A percentile compares a stretch with the other conserved stretches of the same genome.
These are phyloP conservation scores for Oemleria cerasiformis DNA, from an alignment of 306 rosid species.

Conservation along the genomic window DNA sequence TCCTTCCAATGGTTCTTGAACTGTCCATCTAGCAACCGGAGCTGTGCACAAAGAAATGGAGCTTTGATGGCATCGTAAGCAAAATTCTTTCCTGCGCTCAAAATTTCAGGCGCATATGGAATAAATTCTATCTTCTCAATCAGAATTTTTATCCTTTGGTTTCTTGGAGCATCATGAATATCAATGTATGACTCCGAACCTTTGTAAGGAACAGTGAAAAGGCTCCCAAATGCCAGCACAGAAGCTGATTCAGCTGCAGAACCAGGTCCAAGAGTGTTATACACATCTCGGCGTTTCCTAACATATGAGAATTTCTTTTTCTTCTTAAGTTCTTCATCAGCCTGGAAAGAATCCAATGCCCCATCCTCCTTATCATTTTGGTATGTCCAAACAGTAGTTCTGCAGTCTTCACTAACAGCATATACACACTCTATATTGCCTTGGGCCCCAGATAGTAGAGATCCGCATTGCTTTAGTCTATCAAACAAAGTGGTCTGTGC, in stretches of 20 bases:
- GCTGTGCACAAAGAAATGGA: constrained; percentile 83
- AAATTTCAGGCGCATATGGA: constrained; percentile 70
- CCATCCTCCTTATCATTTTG: constrained; percentile 56
- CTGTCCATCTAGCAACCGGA: constrained; percentile 84
- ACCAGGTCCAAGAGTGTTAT: constrained; percentile 65
- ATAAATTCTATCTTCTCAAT: constrained; percentile 52
- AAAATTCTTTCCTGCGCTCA: constrained; percentile 53
- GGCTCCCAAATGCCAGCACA: constrained; percentile 86
- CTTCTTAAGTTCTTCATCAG: constrained; percentile 65
- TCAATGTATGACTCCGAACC: constrained; percentile 63
- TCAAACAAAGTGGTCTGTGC: constrained; percentile 31
- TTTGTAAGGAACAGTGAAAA: constrained; percentile 75
- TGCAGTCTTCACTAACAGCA: constrained; percentile 70
- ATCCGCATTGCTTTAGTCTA: constrained; percentile 62
- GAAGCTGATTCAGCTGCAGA: constrained; percentile 64
- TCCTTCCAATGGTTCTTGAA: constrained; percentile 84
- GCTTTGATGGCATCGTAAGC: constrained; percentile 45
- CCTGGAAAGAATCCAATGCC: constrained; percentile 72
- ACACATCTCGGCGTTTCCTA: constrained; percentile 58
- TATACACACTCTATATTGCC: constrained; percentile 58
- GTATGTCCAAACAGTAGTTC: constrained; percentile 87
- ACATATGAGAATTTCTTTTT: constrained; percentile 67
- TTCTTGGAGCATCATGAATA: constrained; percentile 55
- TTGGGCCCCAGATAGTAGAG: constrained; percentile 48
- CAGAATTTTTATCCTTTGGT: constrained; percentile 48